phyloP scores from a whole-genome alignment of 2,329 filamentous ascomycete genomes.

The Pseudofabraea citricarpa region DNA sequence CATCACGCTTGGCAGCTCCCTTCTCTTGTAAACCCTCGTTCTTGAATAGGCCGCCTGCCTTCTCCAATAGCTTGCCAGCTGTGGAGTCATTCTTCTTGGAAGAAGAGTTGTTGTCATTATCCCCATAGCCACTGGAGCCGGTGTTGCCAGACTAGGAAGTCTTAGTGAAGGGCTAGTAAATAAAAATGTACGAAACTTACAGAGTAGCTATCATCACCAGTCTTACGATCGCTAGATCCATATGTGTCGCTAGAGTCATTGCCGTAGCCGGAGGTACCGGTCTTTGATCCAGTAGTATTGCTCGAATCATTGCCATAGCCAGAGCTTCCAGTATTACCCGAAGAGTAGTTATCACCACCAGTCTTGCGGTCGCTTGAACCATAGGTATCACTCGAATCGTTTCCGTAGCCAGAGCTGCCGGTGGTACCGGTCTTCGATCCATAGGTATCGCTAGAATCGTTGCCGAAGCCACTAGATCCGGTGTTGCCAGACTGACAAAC shows the following conservation, averaged over 20 bases:
- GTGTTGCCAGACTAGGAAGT: slow-evolving; percentile 14
- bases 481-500: slow-evolving; percentile 30
- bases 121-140: slow-evolving; percentile 14
- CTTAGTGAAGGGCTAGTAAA: slow-evolving; percentile 6
- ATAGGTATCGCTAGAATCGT: slow-evolving; percentile 10
- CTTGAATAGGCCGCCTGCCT: slow-evolving; percentile 43
- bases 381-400: slow-evolving; percentile 12
- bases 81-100: slow-evolving; percentile 46
- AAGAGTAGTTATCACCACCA: slow-evolving; percentile 23
- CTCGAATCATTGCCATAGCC: slow-evolving; percentile 14
- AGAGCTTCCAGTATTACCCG: slow-evolving; percentile 10
- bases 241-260: slow-evolving; percentile 12
- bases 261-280: slow-evolving; percentile 10
- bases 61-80: slow-evolving; percentile 52
- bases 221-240: slow-evolving; percentile 15
- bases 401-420: slow-evolving; percentile 14
- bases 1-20: slow-evolving; percentile 43
- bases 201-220: slow-evolving; percentile 22
- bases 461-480: slow-evolving; percentile 12
- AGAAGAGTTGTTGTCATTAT: slow-evolving; percentile 28
- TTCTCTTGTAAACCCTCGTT: slow-evolving; percentile 40
- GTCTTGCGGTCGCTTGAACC: slow-evolving; percentile 15
- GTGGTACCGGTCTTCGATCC: slow-evolving; percentile 15
- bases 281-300: slow-evolving; percentile 15
- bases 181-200: slow-evolving; percentile 18